phyloP scores from a whole-genome alignment of 352 stramenopile species.

The Blastocystis sp. region DNA sequence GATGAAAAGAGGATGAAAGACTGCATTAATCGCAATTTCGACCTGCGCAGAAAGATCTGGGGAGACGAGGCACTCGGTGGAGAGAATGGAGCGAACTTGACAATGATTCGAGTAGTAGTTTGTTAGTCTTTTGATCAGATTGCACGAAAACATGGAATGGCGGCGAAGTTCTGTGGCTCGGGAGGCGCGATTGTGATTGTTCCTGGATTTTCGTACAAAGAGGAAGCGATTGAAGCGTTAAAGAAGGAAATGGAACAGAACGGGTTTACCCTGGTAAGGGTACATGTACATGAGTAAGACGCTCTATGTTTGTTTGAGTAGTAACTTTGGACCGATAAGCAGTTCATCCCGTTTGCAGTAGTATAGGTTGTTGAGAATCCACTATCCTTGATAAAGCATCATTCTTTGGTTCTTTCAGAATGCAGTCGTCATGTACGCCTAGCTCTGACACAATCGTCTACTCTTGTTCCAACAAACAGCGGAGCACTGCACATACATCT shows the following conservation, averaged over 20 bases:
- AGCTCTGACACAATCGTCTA: not conserved
- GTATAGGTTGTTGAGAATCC: too few species aligned
- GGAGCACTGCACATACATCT: constrained; percentile 31
- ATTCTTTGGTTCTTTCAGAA: too few species aligned
- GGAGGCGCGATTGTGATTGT: constrained; percentile 64
- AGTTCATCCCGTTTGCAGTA: too few species aligned
- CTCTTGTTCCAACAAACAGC: not conserved
- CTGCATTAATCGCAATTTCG: constrained; percentile 66
- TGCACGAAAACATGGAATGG: constrained; percentile 55
- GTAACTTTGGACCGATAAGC: too few species aligned
- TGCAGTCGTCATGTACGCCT: too few species aligned
- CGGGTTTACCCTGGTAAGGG: constrained; percentile 7
- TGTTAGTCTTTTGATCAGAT: constrained; percentile 20
- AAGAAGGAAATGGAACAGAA: constrained; percentile 4
- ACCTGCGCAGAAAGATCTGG: constrained; percentile 64
- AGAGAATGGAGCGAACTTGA: constrained; percentile 59
- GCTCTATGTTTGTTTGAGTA: not conserved
- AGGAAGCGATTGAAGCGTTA: not conserved
- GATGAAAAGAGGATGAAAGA: constrained; percentile 49
- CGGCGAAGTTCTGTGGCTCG: constrained; percentile 65
- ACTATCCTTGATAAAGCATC: too few species aligned
- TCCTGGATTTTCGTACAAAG: constrained; percentile 30
- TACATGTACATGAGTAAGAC: not conserved
- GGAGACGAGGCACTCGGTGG: constrained; percentile 64
- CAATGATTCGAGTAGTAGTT: constrained; percentile 63